Conservation (phyloP, 768 basidiomycete species). For the Coprinopsis strossmayeri region DNA sequence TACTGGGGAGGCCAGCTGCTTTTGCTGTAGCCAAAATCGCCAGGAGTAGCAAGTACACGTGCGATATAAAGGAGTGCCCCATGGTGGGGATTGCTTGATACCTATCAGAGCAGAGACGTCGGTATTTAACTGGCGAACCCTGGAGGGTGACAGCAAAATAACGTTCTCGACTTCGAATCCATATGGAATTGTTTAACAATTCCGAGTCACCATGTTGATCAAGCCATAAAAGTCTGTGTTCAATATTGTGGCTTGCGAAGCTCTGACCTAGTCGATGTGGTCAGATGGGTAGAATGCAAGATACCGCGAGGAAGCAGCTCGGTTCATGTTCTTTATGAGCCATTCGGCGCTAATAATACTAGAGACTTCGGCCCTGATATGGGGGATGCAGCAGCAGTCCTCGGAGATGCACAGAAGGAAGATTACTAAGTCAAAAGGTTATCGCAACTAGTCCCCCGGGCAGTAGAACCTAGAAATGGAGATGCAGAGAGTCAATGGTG, state of each 20-base stretch:
- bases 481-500: too few relatives aligned
- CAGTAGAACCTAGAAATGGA: too few relatives aligned
- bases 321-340: too few relatives aligned
- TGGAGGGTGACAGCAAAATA: background rate
- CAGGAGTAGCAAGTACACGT: conserved; percentile 13
- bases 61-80: conserved; percentile 16
- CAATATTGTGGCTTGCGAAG: background rate
- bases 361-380: too few relatives aligned
- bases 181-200: background rate
- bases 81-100: background rate
- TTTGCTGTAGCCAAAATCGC: conserved; percentile 13
- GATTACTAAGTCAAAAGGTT: too few relatives aligned
- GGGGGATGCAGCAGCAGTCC: too few relatives aligned
- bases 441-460: too few relatives aligned
- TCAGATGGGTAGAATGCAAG: background rate
- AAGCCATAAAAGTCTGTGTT: background rate
- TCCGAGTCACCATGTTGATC: background rate
- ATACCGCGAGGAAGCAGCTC: too few relatives aligned
- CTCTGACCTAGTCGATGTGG: background rate
- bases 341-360: too few relatives aligned
- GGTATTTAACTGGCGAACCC: background rate
- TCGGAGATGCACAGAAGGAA: too few relatives aligned
- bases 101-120: background rate
- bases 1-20: conserved; percentile 26
- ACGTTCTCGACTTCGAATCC: background rate